These are phyloP conservation scores for Mariannaea elegans DNA, from an alignment of 2,329 filamentous ascomycete species.

Conservation along the genomic window DNA sequence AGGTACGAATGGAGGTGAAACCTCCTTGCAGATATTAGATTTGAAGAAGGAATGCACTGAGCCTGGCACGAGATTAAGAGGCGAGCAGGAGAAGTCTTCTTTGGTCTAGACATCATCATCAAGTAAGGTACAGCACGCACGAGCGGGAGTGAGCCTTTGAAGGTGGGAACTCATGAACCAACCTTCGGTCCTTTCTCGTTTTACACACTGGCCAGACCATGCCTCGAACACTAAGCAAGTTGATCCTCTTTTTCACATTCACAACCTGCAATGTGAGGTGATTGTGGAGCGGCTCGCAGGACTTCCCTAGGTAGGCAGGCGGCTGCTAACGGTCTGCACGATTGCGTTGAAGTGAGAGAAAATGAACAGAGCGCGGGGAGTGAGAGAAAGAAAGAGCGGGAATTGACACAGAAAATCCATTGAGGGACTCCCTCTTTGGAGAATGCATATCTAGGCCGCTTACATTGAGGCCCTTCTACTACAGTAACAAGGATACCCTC, in stretches of 20 bases:
- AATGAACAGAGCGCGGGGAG: background rate
- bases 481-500: conserved; percentile 21
- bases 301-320: conserved; percentile 19
- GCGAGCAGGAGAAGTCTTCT: background rate
- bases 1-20: conserved; percentile 1
- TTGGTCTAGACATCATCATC: background rate
- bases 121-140: background rate
- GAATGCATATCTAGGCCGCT: conserved; percentile 12
- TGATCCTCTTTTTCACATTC: conserved; percentile 1
- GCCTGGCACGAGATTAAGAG: background rate
- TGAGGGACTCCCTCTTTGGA: conserved; percentile 5
- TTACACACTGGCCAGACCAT: conserved; percentile 17
- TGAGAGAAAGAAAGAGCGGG: background rate
- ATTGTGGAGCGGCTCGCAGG: conserved; percentile 19
- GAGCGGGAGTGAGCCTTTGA: background rate
- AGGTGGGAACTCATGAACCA: conserved; percentile 12
- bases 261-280: conserved; percentile 8
- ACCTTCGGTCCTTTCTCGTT: conserved; percentile 6
- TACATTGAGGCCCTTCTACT: conserved; percentile 13
- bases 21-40: conserved; percentile 1
- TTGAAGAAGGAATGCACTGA: background rate
- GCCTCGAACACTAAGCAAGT: conserved; percentile 1
- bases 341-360: background rate
- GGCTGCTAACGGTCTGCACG: background rate
- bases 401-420: background rate